phyloP scores from a whole-genome alignment of 108 stramenopile genomes.

The Discostella stelligeroides region DNA sequence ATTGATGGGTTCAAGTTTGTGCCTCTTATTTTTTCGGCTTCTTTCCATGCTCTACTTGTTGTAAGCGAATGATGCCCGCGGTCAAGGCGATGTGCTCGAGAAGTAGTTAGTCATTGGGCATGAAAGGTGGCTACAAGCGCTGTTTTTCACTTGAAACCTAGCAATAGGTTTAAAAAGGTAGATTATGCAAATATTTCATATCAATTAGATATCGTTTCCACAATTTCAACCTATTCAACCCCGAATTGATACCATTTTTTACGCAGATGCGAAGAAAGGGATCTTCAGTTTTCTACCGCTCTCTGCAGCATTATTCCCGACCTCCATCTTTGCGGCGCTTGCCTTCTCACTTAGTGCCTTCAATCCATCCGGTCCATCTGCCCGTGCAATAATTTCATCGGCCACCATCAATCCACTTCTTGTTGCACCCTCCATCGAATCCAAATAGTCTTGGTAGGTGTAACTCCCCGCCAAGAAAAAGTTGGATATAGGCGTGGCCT shows the following conservation, averaged over 20 bases:
- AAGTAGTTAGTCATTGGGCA: no score
- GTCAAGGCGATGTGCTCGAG: no score
- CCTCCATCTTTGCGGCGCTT: conserved; percentile 16
- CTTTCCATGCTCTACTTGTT: no score
- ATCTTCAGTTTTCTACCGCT: conserved; percentile 13
- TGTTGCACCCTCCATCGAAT: conserved; percentile 98
- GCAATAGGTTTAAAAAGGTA: no score
- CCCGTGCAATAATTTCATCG: conserved; percentile 91
- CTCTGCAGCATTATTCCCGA: neutral
- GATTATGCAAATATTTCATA: no score
- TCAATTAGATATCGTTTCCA: no score
- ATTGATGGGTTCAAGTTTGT: no score
- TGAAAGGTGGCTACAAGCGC: no score
- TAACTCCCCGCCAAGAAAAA: conserved; percentile 97
- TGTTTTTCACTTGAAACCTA: no score
- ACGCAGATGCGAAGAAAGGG: conserved; percentile 46
- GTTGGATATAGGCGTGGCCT: conserved; percentile 95
- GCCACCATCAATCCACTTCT: conserved; percentile 93
- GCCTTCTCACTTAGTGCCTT: conserved; percentile 49
- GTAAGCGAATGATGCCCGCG: no score
- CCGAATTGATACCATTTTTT: neutral
- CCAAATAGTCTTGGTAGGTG: conserved; percentile 97
- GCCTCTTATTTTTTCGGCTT: no score
- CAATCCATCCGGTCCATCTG: conserved; percentile 78
- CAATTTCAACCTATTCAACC: neutral